Conservation (phyloP, 202 grass and related monocot species). For the Dendrocalamus latiflorus region DNA sequence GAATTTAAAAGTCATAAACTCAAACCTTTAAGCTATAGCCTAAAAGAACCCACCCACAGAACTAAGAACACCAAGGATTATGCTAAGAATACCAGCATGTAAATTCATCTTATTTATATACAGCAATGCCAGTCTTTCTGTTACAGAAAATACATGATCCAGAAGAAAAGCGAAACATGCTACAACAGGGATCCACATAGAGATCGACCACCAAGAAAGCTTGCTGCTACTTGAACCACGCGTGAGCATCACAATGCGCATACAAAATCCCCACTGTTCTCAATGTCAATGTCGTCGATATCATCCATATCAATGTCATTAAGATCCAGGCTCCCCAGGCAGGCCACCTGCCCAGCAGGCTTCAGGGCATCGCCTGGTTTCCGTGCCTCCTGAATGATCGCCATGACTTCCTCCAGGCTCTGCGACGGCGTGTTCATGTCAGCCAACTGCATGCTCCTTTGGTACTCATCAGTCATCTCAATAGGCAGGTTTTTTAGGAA, state of each 20-base stretch:
- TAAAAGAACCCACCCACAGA: too few relatives aligned
- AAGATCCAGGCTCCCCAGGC: conserved; percentile 80
- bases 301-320: conserved; percentile 70
- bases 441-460: conserved; percentile 26
- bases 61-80: neutral
- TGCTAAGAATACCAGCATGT: neutral
- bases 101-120: neutral
- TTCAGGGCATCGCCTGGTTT: conserved; percentile 36
- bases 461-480: conserved; percentile 68
- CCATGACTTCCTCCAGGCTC: conserved; percentile 61
- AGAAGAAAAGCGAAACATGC: neutral
- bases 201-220: neutral
- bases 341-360: conserved; percentile 32
- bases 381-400: conserved; percentile 74
- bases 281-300: conserved; percentile 56
- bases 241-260: conserved; percentile 34
- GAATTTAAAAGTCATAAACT: too few relatives aligned
- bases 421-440: conserved; percentile 41
- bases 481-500: conserved; percentile 78
- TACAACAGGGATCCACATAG: conserved; percentile 8
- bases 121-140: neutral
- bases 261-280: conserved; percentile 77
- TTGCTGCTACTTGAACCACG: neutral
- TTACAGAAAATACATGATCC: neutral
- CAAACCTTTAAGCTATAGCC: too few relatives aligned